These are phyloP conservation scores for Nidularia sp. DNA, from an alignment of 768 basidiomycete genomes.

Conservation along the genomic window DNA sequence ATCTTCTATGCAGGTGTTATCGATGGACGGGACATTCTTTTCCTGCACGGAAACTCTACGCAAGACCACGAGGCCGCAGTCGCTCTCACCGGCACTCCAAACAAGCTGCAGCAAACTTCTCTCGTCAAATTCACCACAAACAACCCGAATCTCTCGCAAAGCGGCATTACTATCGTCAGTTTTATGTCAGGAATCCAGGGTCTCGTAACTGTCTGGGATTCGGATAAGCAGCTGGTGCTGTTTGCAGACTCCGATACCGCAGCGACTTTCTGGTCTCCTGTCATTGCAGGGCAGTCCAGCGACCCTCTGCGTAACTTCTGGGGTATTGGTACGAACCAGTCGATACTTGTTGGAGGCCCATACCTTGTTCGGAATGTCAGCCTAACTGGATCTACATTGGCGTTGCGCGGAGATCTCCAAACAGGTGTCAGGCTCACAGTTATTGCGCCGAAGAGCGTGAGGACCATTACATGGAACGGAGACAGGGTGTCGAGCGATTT, in stretches of 20 bases:
- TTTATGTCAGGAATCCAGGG: constrained; percentile 56
- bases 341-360: constrained; percentile 63
- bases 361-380: constrained; percentile 58
- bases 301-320: constrained; percentile 58
- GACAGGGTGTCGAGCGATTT: constrained; percentile 33
- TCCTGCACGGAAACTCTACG: constrained; percentile 52
- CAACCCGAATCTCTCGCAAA: constrained; percentile 3
- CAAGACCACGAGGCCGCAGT: constrained; percentile 56
- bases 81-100: constrained; percentile 41
- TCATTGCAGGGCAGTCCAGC: constrained; percentile 36
- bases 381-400: constrained; percentile 45
- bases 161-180: constrained; percentile 38
- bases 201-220: constrained; percentile 63
- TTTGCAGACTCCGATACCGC: constrained; percentile 65
- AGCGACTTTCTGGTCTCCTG: constrained; percentile 74
- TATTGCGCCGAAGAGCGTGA: constrained; percentile 52
- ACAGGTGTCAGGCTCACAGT: constrained; percentile 54
- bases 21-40: constrained; percentile 58
- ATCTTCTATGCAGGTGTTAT: constrained; percentile 66
- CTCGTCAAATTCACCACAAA: constrained; percentile 27
- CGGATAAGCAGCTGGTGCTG: constrained; percentile 61
- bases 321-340: constrained; percentile 68
- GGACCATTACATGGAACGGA: constrained; percentile 72
- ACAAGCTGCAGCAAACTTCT: constrained; percentile 21
- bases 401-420: constrained; percentile 67